Conservation (phyloP, 345 rosid species). For the Mallotus nudiflorus region DNA sequence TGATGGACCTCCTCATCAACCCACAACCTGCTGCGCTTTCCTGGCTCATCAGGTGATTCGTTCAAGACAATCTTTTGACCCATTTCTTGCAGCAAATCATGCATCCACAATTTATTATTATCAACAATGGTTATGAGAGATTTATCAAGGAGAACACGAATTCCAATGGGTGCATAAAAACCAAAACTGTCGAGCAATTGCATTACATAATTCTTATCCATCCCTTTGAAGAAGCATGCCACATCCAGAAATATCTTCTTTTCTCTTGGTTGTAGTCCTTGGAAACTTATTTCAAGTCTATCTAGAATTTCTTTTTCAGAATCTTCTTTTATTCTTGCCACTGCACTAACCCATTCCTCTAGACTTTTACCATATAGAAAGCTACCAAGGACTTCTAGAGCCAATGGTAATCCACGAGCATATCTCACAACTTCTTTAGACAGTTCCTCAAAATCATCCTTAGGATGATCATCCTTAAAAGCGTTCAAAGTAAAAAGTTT, state of each 20-base stretch:
- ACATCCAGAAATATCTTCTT: slow-evolving; percentile 16
- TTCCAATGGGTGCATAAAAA: neutral
- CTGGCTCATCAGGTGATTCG: slow-evolving; percentile 5
- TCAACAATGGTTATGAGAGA: slow-evolving; percentile 1
- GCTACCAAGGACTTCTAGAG: slow-evolving; percentile 19
- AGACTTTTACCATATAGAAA: neutral
- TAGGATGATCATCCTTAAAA: neutral
- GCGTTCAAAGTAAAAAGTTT: slow-evolving; percentile 9
- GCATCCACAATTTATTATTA: neutral
- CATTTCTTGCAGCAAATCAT: slow-evolving; percentile 7
- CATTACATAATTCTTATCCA: neutral
- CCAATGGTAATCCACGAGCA: slow-evolving; percentile 15
- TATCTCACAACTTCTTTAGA: slow-evolving; percentile 10
- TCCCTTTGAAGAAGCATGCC: slow-evolving; percentile 9
- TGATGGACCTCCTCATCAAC: neutral
- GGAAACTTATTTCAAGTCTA: slow-evolving; percentile 6
- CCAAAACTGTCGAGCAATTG: neutral
- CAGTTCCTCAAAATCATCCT: neutral
- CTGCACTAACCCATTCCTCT: neutral
- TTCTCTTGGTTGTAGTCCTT: slow-evolving; percentile 2
- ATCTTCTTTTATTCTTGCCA: slow-evolving; percentile 2
- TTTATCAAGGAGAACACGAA: neutral
- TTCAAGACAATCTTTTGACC: slow-evolving; percentile 8
- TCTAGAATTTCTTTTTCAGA: neutral
- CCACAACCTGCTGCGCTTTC: slow-evolving; percentile 10